These are phyloP conservation scores for Fremontodendron californicum DNA, from an alignment of 345 rosid genomes.

Conservation along the genomic window DNA sequence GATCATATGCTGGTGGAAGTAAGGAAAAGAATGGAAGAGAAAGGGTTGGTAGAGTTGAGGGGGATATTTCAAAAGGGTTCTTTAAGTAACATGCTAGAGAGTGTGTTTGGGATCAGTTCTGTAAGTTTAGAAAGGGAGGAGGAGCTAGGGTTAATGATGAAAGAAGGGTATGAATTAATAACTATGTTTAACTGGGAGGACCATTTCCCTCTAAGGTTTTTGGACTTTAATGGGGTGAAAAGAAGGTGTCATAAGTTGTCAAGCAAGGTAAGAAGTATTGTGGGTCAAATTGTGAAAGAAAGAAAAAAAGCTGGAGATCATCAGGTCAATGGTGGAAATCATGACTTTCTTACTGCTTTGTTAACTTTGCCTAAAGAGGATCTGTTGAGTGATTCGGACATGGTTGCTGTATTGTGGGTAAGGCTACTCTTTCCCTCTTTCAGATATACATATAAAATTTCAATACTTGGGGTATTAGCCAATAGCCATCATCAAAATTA, in stretches of 20 bases:
- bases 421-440: neutral
- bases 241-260: slow-evolving; percentile 50
- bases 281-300: slow-evolving; percentile 42
- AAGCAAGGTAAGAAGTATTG: slow-evolving; percentile 29
- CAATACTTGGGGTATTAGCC: too few relatives aligned
- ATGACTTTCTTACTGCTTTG: slow-evolving; percentile 54
- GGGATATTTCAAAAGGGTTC: slow-evolving; percentile 44
- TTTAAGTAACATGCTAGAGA: slow-evolving; percentile 42
- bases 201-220: slow-evolving; percentile 40
- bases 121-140: slow-evolving; percentile 5
- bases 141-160: slow-evolving; percentile 39
- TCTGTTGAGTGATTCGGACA: slow-evolving; percentile 41
- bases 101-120: slow-evolving; percentile 47
- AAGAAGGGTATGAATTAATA: slow-evolving; percentile 60
- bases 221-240: slow-evolving; percentile 59
- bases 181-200: slow-evolving; percentile 51
- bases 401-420: slow-evolving; percentile 68
- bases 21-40: slow-evolving; percentile 20
- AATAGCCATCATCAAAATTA: too few relatives aligned
- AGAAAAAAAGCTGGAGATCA: slow-evolving; percentile 18
- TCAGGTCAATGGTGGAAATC: slow-evolving; percentile 10
- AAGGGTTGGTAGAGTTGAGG: slow-evolving; percentile 35
- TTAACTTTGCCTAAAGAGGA: slow-evolving; percentile 54
- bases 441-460: neutral
- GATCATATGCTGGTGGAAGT: slow-evolving; percentile 33